phyloP scores from a whole-genome alignment of 371 early-diverging fungal species.

The Mortierella sp. region DNA sequence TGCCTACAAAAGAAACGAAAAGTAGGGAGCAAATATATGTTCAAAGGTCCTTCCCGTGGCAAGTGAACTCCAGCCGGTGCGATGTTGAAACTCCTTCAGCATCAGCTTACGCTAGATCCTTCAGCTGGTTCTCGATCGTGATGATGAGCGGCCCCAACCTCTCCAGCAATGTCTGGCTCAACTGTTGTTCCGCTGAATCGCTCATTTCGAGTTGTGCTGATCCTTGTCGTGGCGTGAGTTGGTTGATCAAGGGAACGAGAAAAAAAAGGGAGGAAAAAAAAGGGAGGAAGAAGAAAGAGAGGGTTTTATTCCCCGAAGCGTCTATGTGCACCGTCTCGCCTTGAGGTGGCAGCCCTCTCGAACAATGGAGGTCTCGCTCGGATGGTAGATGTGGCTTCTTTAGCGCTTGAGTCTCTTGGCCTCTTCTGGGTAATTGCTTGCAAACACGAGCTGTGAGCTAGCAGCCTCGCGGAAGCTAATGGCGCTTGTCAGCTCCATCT shows the following conservation, averaged over 20 bases:
- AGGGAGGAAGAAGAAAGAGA: constrained; percentile 4
- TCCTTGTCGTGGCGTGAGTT: neutral
- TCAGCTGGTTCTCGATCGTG: constrained; percentile 39
- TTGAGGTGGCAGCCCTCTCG: too few species aligned
- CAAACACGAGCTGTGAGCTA: constrained; percentile 54
- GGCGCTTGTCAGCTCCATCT: constrained; percentile 89
- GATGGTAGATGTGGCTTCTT: neutral
- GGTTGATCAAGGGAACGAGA: neutral
- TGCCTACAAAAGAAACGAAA: constrained; percentile 15
- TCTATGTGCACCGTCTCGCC: neutral
- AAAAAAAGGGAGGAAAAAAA: neutral
- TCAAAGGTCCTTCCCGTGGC: neutral
- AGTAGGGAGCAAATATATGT: neutral
- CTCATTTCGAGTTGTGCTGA: constrained; percentile 5
- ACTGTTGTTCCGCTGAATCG: constrained; percentile 13
- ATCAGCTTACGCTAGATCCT: constrained; percentile 41
- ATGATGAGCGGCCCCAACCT: constrained; percentile 38
- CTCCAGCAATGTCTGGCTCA: constrained; percentile 41
- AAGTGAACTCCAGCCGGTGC: too few species aligned
- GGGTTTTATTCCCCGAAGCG: neutral
- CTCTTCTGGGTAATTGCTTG: constrained; percentile 54
- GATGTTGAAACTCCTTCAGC: too few species aligned
- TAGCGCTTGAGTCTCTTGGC: constrained; percentile 47
- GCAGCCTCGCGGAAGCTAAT: constrained; percentile 67
- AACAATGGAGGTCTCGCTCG: neutral